phyloP scores from a whole-genome alignment of 2,329 filamentous ascomycete species.

The Sphaerulina vaccinii region DNA sequence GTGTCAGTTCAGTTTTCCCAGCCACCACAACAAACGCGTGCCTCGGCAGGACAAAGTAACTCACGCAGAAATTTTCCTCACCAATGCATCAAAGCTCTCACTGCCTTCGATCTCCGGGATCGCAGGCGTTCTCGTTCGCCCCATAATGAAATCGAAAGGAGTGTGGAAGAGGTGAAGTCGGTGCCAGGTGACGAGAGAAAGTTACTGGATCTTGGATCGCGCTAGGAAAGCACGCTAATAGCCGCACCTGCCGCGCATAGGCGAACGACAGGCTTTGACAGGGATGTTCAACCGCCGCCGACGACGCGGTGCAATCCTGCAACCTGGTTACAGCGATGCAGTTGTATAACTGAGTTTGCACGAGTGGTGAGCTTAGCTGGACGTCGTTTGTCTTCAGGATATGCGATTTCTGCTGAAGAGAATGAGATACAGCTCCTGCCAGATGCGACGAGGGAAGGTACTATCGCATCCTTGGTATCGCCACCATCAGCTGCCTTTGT shows the following conservation, averaged over 20 bases:
- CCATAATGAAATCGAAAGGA: neutral
- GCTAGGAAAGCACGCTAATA: neutral
- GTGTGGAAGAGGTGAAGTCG: conserved; percentile 3
- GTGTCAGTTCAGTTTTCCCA: conserved; percentile 15
- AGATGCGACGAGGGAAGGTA: too few species aligned
- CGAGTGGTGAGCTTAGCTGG: neutral
- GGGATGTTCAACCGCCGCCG: neutral
- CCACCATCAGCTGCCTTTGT: too few species aligned
- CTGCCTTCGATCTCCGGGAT: conserved; percentile 51
- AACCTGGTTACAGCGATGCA: too few species aligned
- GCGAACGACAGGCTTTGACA: neutral
- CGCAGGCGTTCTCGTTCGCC: neutral
- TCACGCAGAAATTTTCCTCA: conserved; percentile 66
- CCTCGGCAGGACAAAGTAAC: conserved; percentile 25
- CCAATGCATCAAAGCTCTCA: conserved; percentile 63
- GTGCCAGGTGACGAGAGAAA: conserved; percentile 1
- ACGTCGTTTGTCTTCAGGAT: neutral
- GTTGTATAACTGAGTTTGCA: neutral
- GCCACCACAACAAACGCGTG: conserved; percentile 9
- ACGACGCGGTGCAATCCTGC: neutral
- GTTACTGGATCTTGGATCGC: neutral
- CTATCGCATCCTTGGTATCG: too few species aligned
- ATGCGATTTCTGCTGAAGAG: too few species aligned
- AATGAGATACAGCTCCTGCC: too few species aligned
- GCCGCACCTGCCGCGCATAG: neutral